Evolutionary conservation across 2,329 filamentous ascomycete species (phyloP).

Genomic region (Ophiostoma triangulosporum): DNA sequence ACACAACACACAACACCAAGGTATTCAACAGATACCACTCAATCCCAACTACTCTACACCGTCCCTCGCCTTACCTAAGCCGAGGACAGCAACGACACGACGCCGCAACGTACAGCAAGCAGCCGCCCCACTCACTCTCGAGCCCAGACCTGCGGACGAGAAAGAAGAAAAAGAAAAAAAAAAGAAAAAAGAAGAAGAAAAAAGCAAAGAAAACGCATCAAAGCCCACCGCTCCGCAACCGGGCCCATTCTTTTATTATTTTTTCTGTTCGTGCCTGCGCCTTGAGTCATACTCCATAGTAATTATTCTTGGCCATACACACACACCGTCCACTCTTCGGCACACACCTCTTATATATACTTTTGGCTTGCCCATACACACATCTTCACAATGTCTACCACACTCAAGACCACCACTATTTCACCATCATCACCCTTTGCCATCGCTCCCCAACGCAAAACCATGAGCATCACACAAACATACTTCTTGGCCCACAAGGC

Average conservation of each 20-base stretch:
- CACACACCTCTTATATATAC: not conserved
- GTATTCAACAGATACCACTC: not conserved
- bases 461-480: constrained; percentile 95
- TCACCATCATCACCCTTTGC: constrained; percentile 27
- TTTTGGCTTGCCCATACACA: too few relatives aligned
- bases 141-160: not conserved
- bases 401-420: constrained; percentile 15
- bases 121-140: not conserved
- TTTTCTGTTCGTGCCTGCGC: constrained; percentile 11
- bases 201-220: not conserved
- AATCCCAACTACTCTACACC: not conserved
- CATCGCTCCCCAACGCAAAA: constrained; percentile 45
- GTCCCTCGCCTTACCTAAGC: not conserved
- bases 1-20: not conserved
- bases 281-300: constrained; percentile 9
- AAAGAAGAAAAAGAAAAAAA: not conserved
- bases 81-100: not conserved
- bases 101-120: not conserved
- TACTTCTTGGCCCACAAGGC: constrained; percentile 98
- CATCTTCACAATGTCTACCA: constrained; percentile 13
- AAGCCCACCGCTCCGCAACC: constrained; percentile 12
- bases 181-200: not conserved
- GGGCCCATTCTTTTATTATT: constrained; percentile 9
- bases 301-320: not conserved
- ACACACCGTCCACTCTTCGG: constrained; percentile 5